These are phyloP conservation scores for Tardiomyces blankii DNA, from an alignment of 1,139 yeast species.

Conservation along the genomic window DNA sequence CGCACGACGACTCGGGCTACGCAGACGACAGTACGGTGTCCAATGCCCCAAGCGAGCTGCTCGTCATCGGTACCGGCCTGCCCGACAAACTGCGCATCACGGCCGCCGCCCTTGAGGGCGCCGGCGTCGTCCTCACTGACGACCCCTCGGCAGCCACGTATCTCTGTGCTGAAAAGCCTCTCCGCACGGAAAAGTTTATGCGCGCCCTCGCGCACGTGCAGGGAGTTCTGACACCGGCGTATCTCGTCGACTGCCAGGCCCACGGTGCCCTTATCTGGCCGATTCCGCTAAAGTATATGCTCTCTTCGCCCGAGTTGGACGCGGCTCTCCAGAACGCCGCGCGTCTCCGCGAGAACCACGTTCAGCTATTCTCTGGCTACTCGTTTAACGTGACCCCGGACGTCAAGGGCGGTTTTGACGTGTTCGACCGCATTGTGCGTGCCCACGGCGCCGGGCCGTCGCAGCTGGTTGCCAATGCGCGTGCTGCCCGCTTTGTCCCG, in stretches of 20 bases:
- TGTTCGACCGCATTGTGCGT: conserved; percentile 46
- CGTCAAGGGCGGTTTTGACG: conserved; percentile 53
- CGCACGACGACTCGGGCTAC: not conserved
- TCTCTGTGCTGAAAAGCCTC: conserved; percentile 55
- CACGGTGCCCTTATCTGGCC: conserved; percentile 8
- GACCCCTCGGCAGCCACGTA: conserved; percentile 16
- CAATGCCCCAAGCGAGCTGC: not conserved
- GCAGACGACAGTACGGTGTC: not conserved
- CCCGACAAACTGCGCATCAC: not conserved
- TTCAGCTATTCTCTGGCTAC: conserved; percentile 33
- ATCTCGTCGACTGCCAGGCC: conserved; percentile 16
- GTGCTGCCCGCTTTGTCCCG: conserved; percentile 7
- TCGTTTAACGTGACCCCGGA: conserved; percentile 48
- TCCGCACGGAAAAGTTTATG: conserved; percentile 77
- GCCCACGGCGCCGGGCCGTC: conserved; percentile 47
- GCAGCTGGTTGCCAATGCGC: conserved; percentile 3
- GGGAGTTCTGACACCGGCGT: conserved; percentile 24
- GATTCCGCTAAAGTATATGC: conserved; percentile 19
- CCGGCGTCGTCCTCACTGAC: not conserved
- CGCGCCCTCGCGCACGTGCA: conserved; percentile 30
- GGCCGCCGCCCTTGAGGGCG: not conserved
- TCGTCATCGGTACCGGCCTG: not conserved
- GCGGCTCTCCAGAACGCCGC: conserved; percentile 17
- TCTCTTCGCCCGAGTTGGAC: conserved; percentile 17
- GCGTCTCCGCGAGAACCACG: conserved; percentile 20